A percentile compares a stretch with the other conserved stretches of the same genome.
phyloP scores from a whole-genome alignment of 495 filamentous ascomycete genomes.

The Tuber umbilicatum region DNA sequence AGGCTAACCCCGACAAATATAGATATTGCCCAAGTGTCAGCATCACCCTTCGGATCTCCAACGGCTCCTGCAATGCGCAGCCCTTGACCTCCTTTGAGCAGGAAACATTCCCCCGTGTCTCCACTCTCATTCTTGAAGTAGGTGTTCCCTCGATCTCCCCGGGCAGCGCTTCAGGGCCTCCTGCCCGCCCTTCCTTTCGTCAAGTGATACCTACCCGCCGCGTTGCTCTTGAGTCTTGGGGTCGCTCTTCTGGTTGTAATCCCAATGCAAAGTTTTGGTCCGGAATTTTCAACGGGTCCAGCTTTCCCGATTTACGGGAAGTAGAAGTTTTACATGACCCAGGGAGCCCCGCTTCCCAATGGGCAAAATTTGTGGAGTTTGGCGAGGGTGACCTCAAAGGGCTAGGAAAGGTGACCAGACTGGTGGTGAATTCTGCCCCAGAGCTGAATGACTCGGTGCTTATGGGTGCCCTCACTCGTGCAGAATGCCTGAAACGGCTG shows the following conservation, averaged over 20 bases:
- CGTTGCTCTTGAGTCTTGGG: constrained; percentile 16
- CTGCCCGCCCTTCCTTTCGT: constrained; percentile 6
- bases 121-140: constrained; percentile 40
- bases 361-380: constrained; percentile 11
- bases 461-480: constrained; percentile 34
- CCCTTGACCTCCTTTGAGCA: constrained; percentile 40
- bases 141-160: constrained; percentile 28
- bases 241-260: constrained; percentile 18
- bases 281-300: constrained; percentile 41
- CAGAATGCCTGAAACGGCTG: constrained; percentile 30
- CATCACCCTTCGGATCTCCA: constrained; percentile 42
- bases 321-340: constrained; percentile 33
- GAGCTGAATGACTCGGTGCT: constrained; percentile 39
- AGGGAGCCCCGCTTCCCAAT: constrained; percentile 8
- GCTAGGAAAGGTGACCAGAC: constrained; percentile 34
- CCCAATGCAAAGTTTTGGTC: constrained; percentile 42
- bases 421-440: constrained; percentile 30
- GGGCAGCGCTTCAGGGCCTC: constrained; percentile 11
- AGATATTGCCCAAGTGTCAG: constrained; percentile 43
- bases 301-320: constrained; percentile 35
- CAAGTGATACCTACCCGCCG: constrained; percentile 24
- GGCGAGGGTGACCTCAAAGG: constrained; percentile 25
- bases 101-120: constrained; percentile 42
- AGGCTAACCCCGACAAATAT: constrained; percentile 8
- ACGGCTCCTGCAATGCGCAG: constrained; percentile 40